Percentiles rank a stretch among this genome's conserved stretches.
phyloP scores from a whole-genome alignment of 495 filamentous ascomycete species.

The Penicillium coffeae region DNA sequence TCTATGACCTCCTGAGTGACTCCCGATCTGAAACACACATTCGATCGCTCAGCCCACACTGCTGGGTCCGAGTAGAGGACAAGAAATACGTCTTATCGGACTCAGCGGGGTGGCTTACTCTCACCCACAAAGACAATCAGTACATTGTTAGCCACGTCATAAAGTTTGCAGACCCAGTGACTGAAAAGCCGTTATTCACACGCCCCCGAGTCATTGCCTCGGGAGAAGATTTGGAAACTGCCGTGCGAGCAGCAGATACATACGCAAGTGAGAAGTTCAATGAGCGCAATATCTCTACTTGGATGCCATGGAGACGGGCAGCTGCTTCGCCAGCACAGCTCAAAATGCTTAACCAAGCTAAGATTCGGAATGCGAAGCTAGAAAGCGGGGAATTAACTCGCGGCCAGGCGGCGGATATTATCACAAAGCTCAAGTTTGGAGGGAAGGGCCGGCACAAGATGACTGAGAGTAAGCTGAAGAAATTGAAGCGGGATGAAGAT shows the following conservation, averaged over 20 bases:
- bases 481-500: conserved; percentile 29
- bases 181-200: conserved; percentile 42
- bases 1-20: conserved; percentile 86
- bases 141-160: conserved; percentile 34
- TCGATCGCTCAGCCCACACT: conserved; percentile 61
- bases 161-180: conserved; percentile 23
- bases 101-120: conserved; percentile 48
- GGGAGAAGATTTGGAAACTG: conserved; percentile 59
- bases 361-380: conserved; percentile 52
- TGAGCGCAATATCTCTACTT: conserved; percentile 50
- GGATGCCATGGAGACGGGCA: conserved; percentile 61
- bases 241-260: conserved; percentile 78
- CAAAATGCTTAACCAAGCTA: conserved; percentile 64
- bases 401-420: conserved; percentile 85
- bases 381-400: conserved; percentile 59
- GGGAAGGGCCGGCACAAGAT: conserved; percentile 65
- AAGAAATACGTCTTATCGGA: conserved; percentile 63
- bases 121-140: conserved; percentile 46
- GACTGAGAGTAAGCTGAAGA: conserved; percentile 36
- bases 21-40: conserved; percentile 73
- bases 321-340: conserved; percentile 69
- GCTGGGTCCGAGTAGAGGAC: conserved; percentile 74
- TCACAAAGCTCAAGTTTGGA: conserved; percentile 84
- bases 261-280: conserved; percentile 65
- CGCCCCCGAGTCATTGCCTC: conserved; percentile 61